Conservation (phyloP, 345 rosid genomes). For the Eucalyptus sideroxylon region DNA sequence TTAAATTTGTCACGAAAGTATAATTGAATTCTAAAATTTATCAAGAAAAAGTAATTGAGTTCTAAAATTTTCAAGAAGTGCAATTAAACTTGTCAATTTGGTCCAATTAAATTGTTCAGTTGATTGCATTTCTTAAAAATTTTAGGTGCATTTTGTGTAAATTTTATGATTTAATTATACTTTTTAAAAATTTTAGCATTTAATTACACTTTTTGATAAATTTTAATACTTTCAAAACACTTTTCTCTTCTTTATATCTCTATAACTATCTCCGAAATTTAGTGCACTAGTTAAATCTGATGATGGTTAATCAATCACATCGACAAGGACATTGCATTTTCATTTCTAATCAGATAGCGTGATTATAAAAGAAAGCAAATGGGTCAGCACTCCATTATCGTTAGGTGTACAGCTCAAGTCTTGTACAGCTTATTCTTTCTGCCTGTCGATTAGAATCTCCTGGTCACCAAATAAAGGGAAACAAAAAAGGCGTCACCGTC, state of each 20-base stretch:
- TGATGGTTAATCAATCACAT: background rate
- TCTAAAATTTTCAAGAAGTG: too few species aligned
- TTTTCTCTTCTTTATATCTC: background rate
- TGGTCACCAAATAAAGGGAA: background rate
- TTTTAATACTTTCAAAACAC: too few species aligned
- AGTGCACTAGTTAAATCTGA: background rate
- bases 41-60: rapidly evolving
- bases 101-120: rapidly evolving
- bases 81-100: too few species aligned
- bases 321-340: background rate
- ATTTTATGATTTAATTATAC: rapidly evolving
- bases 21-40: too few species aligned
- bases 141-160: background rate
- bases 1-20: rapidly evolving
- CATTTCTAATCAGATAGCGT: background rate
- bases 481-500: background rate
- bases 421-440: background rate
- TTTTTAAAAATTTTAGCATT: rapidly evolving
- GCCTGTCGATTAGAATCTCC: background rate
- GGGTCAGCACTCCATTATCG: background rate
- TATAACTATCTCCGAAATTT: background rate
- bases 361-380: background rate
- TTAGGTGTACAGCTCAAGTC: background rate
- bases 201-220: rapidly evolving
- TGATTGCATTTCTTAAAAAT: too few species aligned